Evolutionary conservation across 176 grass and related monocot species (phyloP), one percentile per base, ranked within the genome.

Genomic region (Triticum dicoccoides): DNA sequence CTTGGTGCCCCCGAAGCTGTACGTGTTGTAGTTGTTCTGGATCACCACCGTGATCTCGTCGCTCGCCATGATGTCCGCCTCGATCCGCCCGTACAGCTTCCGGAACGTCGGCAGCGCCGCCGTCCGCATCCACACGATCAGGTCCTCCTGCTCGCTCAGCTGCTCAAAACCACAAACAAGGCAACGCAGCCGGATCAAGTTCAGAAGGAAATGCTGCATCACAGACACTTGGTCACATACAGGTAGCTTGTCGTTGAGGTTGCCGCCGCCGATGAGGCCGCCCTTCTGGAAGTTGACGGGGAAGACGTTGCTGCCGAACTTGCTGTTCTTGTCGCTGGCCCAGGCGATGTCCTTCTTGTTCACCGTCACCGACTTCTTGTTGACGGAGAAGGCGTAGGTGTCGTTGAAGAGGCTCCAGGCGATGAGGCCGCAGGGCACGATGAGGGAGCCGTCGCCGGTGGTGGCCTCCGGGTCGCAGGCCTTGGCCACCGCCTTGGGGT

Each of bases 381-480:
- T 87, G 25, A 89, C 77, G 4, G 91, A 91, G 77, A 98, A 95
- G 4, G 86, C 72, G 83, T 91, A 95, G 14, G 93, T 98, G 77
- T 98, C 93, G 51, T 98, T 98, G 91, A 98, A 98, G 61, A 98
- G 51, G 83, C 93, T 98, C 95, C 93, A 98, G 2, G 95, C 93
- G 10, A 98, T 95, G 56, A 98, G 95, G 3, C 95, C 93, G n/a
- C 95, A 98, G 6, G 95, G 95, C 44, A 98, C 93, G 52, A 98
- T 93, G 2, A 91, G 82, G 14, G 76, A 72, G 33, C 93, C 91
- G 9, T 85, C 81, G 32, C 65, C 59, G 34, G 80, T 86, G 58
- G 8, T 86, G 71, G 66, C 92, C 89, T 98, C 93, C 11, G 93
- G 96, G 51, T 89, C 86, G n/a, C 96, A 98, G 54, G 61, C 77